These are phyloP conservation scores for Fistulinella cinereoalba DNA, from an alignment of 1,284 basidiomycete species.

Conservation along the genomic window DNA sequence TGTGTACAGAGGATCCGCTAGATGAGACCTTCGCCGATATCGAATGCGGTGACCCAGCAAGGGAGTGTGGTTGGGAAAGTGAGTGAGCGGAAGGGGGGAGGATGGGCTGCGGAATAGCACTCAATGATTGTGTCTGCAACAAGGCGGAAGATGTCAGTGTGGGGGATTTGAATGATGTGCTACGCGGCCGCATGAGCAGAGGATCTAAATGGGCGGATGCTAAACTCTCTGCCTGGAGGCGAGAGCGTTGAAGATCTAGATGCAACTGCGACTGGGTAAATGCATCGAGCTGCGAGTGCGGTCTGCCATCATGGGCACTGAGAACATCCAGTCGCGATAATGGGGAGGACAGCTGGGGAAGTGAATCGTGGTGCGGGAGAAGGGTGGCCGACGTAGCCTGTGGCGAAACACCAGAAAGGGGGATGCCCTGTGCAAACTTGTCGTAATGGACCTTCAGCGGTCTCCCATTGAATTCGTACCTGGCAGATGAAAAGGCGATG, in stretches of 20 bases:
- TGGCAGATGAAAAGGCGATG: slow-evolving; percentile 28
- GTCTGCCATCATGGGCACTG: slow-evolving; percentile 25
- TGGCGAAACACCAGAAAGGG: slow-evolving; percentile 25
- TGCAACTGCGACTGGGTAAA: slow-evolving; percentile 23
- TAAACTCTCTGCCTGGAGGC: slow-evolving; percentile 27
- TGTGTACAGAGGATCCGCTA: slow-evolving; percentile 21
- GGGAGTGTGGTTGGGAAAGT: slow-evolving; percentile 28
- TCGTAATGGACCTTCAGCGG: slow-evolving; percentile 85
- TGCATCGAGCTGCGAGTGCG: slow-evolving; percentile 21
- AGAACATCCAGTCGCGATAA: slow-evolving; percentile 28
- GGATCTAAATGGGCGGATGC: slow-evolving; percentile 29
- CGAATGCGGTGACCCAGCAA: slow-evolving; percentile 27
- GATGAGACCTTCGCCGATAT: slow-evolving; percentile 20
- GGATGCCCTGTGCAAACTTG: slow-evolving; percentile 50
- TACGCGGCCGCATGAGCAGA: slow-evolving; percentile 21
- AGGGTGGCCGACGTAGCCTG: slow-evolving; percentile 16
- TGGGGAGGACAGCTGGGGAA: slow-evolving; percentile 26
- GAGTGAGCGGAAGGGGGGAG: slow-evolving; percentile 20
- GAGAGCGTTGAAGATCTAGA: slow-evolving; percentile 27
- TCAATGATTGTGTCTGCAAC: slow-evolving; percentile 21
- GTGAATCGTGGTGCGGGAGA: slow-evolving; percentile 24
- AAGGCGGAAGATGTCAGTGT: slow-evolving; percentile 19
- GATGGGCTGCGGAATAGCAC: slow-evolving; percentile 21
- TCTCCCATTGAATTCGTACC: slow-evolving; percentile 85
- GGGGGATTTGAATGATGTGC: slow-evolving; percentile 28